Percentiles rank a stretch among this genome's conserved stretches.
These are phyloP conservation scores for Dictyostelium discoideum DNA, from an alignment of 78 protist genomes.

Conservation along the genomic window DNA sequence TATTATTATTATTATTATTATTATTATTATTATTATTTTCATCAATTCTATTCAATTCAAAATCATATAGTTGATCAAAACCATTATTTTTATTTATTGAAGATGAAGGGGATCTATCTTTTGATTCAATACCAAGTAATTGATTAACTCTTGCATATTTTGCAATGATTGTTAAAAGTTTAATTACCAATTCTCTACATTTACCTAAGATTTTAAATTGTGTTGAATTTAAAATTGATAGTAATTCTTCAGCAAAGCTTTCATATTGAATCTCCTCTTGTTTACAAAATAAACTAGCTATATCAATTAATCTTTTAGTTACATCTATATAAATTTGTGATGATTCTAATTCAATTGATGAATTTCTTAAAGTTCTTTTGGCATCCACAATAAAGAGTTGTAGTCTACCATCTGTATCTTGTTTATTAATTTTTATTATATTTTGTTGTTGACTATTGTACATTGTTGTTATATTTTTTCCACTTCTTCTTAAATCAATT, in stretches of 20 bases:
- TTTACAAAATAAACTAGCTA: neutral
- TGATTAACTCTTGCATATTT: conserved; percentile 43
- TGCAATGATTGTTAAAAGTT: conserved; percentile 44
- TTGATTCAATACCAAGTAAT: neutral
- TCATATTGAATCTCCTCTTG: conserved; percentile 14
- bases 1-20: too few relatives aligned
- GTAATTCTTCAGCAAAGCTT: conserved; percentile 18
- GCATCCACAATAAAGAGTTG: conserved; percentile 29
- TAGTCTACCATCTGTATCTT: conserved; percentile 43
- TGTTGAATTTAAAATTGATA: neutral
- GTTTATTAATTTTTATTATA: conserved; percentile 16
- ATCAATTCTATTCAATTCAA: neutral
- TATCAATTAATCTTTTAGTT: neutral
- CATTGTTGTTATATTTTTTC: neutral
- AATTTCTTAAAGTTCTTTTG: neutral
- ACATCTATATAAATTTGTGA: neutral
- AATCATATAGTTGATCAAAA: neutral
- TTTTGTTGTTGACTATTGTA: neutral
- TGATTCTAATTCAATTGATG: neutral
- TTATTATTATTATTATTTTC: neutral
- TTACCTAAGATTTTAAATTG: neutral
- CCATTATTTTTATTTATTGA: neutral
- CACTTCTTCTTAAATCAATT: neutral
- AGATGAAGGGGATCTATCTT: neutral
- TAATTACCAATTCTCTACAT: conserved; percentile 29